These are phyloP conservation scores for Litsea cubeba DNA, from an alignment of 164 flowering plant species.

Conservation along the genomic window DNA sequence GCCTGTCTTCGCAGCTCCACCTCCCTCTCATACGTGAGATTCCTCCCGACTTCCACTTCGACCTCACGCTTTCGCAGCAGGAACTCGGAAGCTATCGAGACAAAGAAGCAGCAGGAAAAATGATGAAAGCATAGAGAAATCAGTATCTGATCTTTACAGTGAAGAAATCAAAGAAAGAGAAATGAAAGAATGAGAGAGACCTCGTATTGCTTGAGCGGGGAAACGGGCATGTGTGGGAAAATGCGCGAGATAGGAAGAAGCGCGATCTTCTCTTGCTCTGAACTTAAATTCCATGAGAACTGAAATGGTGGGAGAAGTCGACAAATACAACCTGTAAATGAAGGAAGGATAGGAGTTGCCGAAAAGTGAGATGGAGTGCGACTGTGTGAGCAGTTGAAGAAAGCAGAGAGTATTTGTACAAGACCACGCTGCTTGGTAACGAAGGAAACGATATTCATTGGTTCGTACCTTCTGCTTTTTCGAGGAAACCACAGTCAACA, in stretches of 20 bases:
- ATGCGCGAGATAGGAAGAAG: no score
- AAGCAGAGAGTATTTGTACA: no score
- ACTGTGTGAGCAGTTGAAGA: no score
- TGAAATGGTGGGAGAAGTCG: no score
- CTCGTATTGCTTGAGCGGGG: slow-evolving; percentile 6
- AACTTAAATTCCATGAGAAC: slow-evolving; percentile 2
- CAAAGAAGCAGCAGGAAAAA: neutral
- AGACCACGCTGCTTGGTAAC: no score
- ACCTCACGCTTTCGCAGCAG: slow-evolving; percentile 15
- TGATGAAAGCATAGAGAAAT: neutral
- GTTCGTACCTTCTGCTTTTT: no score
- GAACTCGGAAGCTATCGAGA: slow-evolving; percentile 17
- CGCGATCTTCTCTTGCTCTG: neutral
- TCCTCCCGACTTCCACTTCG: slow-evolving; percentile 35
- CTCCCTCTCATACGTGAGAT: slow-evolving; percentile 27
- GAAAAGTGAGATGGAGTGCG: no score
- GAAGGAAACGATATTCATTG: no score
- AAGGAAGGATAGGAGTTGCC: no score
- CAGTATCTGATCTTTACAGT: neutral
- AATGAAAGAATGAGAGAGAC: neutral
- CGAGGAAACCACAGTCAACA: no score
- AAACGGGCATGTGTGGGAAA: neutral
- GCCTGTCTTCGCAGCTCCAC: slow-evolving; percentile 11
- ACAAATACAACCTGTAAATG: no score
- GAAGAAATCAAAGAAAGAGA: no score